A percentile compares a stretch with the other conserved stretches of the same genome.
These are phyloP conservation scores for Fusarium oxysporum DNA, from an alignment of 2,329 filamentous ascomycete species.

Conservation along the genomic window DNA sequence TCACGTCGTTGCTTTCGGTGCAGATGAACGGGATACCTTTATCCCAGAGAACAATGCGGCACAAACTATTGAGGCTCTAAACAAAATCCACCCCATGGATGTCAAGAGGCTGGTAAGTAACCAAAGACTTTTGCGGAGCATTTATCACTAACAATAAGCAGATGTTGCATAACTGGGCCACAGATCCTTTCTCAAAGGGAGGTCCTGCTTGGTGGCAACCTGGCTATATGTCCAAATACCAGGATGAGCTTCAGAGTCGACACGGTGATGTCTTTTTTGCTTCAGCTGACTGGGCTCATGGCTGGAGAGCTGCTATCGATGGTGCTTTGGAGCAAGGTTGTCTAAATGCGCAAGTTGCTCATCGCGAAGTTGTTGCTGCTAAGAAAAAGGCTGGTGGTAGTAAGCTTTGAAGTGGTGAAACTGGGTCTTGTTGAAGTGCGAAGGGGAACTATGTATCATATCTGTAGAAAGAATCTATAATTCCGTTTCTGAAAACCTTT, in stretches of 20 bases:
- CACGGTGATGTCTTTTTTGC: not conserved
- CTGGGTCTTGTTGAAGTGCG: accelerated
- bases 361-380: not conserved
- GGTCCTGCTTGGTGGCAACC: not conserved
- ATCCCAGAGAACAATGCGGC: not conserved
- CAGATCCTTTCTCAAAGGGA: not conserved
- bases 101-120: not conserved
- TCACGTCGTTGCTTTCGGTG: not conserved
- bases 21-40: not conserved
- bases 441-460: not conserved
- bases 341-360: not conserved
- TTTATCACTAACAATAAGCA: not conserved
- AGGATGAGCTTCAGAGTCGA: not conserved
- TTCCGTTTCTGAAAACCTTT: not conserved
- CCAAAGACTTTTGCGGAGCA: too few relatives aligned
- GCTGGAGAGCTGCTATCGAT: not conserved
- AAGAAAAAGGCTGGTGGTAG: not conserved
- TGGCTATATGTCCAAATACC: not conserved
- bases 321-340: not conserved
- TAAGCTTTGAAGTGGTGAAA: not conserved
- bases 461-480: not conserved
- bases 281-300: not conserved
- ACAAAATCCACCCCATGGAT: not conserved
- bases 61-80: not conserved
- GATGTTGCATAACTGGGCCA: not conserved